Base-by-base conservation (phyloP, 176 grass and related monocot genomes). In the Rhynchospora breviuscula region DNA sequence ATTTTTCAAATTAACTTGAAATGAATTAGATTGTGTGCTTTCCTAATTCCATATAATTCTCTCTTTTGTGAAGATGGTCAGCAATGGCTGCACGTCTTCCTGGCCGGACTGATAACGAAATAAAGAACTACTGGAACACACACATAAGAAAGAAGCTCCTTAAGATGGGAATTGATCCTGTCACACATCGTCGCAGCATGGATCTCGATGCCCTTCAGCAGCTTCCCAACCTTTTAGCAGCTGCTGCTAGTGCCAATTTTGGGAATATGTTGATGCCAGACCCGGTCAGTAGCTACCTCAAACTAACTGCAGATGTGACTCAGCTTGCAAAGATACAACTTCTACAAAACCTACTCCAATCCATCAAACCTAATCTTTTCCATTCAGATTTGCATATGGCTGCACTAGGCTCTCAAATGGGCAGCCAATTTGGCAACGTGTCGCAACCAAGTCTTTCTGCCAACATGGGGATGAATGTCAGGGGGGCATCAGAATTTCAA, bases 81-180 rank as follows among this genome's bases (percentile, higher is more conserved):
- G 88, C 84, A 79, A 94, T 94, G 19, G 90, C 90, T 43, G 85
- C 80, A 66, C 90, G 85, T 33, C 90, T 94, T 53, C 82, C 89
- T 7, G 87, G 90, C 10, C 79, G 90, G 75, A 91, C 87, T 60
- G 90, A 91, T 87, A 91, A 91, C 87, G 90, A 91, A 87, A 91
- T 91, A 84, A 91, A 91, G 87, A 91, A 91, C 87, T 84, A 91
- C 87, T 91, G 87, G 87, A 91, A 91, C 67, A 91, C 90, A 56
- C 90, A 87, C 84, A 89, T 91, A 80, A 60, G 80, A 19, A 94
- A 94, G 92, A 96, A 89, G 87, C 91, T 96, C 58, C 18, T 85
- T 23, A 69, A 86, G 33, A 88, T 86, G 77, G 87, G 91, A 21
- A 29, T 96, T 53, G 91, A 96, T 85, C 93, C 93, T 0, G 89